Evolutionary conservation across 306 rosid genomes (phyloP), one percentile per base, ranked within the genome.

Genomic region (Ziziphus jujuba): DNA sequence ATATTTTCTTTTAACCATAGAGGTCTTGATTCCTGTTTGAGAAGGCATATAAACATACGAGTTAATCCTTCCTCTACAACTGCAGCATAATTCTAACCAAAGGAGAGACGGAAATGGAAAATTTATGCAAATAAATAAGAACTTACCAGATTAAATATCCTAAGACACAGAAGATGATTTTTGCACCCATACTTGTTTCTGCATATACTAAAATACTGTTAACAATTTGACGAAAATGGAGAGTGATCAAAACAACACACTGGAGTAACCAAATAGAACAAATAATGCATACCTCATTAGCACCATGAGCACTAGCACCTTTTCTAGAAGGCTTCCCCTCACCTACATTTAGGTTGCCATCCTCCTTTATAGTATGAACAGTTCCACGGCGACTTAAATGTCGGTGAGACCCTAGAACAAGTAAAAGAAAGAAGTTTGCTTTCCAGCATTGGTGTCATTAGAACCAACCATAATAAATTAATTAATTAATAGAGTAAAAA

Each of bases 121-220:
- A 19, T 9, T 44, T 25, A 50, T 7, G 59, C 17, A 70, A 61
- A 40, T 7, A 23, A 23, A 34, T 22, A 43, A 75, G 24, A 31
- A 79, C 86, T 72, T 75, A 90, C 97, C 83, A 66, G 69, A 56
- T 68, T 60, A 63, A 57, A 52, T 66, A 65, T 67, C 83, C 79
- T 83, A 93, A 56, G 97, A 80, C 54, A 97, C 99, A 35, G 97
- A 87, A 61, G 95, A 84, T 44, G 96, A 77, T 75, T 93, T 93
- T 82, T 93, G 99, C 78, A 93, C 95, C 99, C 99, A 93, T 55
- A 90, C 89, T 80, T 90, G 99, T 81, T 86, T 93, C 99, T 93
- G 97, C 65, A 82, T 28, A 68, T 56, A 11, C 47, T 59, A 61
- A 44, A 79, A 40, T n/a, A 65, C 21, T 19, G 5, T 55, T 61